phyloP scores from a whole-genome alignment of 1,284 basidiomycete genomes.

The Leccinum fallax region DNA sequence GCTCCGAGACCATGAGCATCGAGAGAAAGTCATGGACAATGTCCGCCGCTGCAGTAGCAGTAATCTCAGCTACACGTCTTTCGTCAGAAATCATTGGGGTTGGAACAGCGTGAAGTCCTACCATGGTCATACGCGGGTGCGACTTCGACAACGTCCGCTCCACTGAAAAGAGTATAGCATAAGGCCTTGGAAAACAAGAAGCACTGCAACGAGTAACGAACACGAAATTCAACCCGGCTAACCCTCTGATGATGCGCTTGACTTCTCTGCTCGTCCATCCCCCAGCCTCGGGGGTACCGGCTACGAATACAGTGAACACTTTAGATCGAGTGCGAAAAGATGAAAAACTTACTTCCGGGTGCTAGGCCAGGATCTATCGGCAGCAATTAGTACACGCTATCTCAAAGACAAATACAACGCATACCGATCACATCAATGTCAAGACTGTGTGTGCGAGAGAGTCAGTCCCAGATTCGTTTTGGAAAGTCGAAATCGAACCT shows the following conservation, averaged over 20 bases:
- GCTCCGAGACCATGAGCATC: constrained; percentile 45
- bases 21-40: constrained; percentile 63
- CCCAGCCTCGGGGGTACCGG: constrained; percentile 83
- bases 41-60: constrained; percentile 61
- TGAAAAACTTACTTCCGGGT: constrained; percentile 63
- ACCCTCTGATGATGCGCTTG: constrained; percentile 76
- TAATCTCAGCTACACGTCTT: constrained; percentile 53
- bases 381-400: constrained; percentile 10
- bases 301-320: constrained; percentile 37
- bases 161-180: constrained; percentile 14
- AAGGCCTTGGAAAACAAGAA: neutral
- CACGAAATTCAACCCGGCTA: constrained; percentile 79
- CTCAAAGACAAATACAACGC: constrained; percentile 18
- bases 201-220: constrained; percentile 41
- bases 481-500: constrained; percentile 46
- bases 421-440: constrained; percentile 80
- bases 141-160: constrained; percentile 69
- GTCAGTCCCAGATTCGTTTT: constrained; percentile 3
- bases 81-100: constrained; percentile 37
- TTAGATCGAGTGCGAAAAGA: neutral
- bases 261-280: constrained; percentile 83
- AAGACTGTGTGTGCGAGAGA: constrained; percentile 43
- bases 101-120: constrained; percentile 20
- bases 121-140: constrained; percentile 78
- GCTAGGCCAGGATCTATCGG: constrained; percentile 73